phyloP scores from a whole-genome alignment of 441 rosid genomes.

The Geranium incanum region DNA sequence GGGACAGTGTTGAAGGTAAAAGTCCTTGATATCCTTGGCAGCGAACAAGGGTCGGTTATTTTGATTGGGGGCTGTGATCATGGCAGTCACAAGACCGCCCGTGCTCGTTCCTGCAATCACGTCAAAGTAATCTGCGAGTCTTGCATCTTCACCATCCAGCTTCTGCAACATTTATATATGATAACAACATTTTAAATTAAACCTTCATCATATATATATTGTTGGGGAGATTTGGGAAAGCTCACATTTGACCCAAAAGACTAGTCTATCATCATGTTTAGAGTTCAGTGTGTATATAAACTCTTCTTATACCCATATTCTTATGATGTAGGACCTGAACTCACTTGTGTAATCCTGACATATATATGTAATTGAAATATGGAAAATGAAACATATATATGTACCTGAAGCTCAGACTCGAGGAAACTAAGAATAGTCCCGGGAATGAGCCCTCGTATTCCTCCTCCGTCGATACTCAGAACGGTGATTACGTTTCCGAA shows the following conservation, averaged over 20 bases:
- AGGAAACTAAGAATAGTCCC: conserved; percentile 2
- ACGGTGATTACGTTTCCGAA: background rate
- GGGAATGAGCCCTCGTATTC: background rate
- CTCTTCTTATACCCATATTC: no score
- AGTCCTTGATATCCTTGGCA: conserved; percentile 45
- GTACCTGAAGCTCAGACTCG: background rate
- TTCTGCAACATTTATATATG: conserved; percentile 22
- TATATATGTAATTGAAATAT: background rate
- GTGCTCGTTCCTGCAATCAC: conserved; percentile 56
- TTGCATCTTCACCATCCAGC: conserved; percentile 49
- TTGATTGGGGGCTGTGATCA: conserved; percentile 44
- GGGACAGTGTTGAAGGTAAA: conserved; percentile 38
- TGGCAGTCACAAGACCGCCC: conserved; percentile 49
- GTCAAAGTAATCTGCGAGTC: conserved; percentile 55
- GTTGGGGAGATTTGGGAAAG: no score
- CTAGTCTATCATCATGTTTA: no score
- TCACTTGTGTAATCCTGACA: no score
- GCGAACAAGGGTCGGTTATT: conserved; percentile 42
- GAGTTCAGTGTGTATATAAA: no score
- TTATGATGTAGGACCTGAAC: no score
- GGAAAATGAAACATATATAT: background rate
- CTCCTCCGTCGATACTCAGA: background rate
- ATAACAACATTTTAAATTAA: no score
- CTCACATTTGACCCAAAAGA: no score
- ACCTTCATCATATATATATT: no score